These are phyloP conservation scores for Dendrocalamus sinicus DNA, from an alignment of 176 grass and related monocot species.

Conservation along the genomic window DNA sequence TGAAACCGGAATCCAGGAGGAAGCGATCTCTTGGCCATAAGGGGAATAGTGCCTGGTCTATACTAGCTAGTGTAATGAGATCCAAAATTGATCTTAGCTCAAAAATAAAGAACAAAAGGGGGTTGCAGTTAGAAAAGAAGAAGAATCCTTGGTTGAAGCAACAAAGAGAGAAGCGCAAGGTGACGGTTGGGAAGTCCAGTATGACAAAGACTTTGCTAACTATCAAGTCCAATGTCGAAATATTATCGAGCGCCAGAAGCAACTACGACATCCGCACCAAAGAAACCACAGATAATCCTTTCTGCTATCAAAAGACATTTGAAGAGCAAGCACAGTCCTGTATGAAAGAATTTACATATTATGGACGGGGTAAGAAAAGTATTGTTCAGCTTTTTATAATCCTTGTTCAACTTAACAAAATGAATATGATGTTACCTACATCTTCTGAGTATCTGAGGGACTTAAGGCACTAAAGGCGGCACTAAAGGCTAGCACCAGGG, in stretches of 20 bases:
- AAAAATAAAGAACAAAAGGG: conserved; percentile 5
- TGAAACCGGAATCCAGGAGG: conserved; percentile 86
- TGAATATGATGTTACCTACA: not conserved
- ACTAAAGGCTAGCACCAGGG: too few species aligned
- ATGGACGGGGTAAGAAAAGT: not conserved
- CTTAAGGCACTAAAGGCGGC: too few species aligned
- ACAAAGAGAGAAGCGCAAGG: not conserved
- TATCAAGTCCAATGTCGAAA: conserved; percentile 54
- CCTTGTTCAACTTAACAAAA: too few species aligned
- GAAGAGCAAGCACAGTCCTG: conserved; percentile 49
- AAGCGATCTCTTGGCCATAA: conserved; percentile 66
- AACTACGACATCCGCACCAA: conserved; percentile 25
- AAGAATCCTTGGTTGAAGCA: not conserved
- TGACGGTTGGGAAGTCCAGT: conserved; percentile 41
- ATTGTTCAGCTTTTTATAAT: not conserved
- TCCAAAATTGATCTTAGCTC: conserved; percentile 36
- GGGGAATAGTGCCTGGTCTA: conserved; percentile 20
- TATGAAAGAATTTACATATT: conserved; percentile 13
- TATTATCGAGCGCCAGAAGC: conserved; percentile 49
- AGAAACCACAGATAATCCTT: conserved; percentile 43
- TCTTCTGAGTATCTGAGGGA: not conserved
- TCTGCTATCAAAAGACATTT: conserved; percentile 61
- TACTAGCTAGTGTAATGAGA: conserved; percentile 27
- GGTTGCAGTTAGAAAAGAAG: conserved; percentile 16
- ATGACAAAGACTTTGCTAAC: conserved; percentile 12